Evolutionary conservation across 2,329 filamentous ascomycete genomes (phyloP).

Genomic region (Colletotrichum eremochloae): DNA sequence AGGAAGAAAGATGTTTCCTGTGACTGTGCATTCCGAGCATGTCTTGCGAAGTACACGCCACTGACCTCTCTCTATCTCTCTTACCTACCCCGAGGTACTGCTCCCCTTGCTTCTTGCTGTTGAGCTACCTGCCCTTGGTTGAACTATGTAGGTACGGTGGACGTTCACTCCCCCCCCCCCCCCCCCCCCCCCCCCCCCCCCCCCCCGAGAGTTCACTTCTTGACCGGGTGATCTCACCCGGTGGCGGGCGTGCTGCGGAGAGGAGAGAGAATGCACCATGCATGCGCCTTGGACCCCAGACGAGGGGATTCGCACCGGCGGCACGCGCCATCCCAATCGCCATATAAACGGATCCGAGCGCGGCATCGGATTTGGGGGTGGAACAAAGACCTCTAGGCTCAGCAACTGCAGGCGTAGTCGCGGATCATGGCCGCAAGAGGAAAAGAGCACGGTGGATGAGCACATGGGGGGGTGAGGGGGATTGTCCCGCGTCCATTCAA

Average conservation of each 20-base stretch:
- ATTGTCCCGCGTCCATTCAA: slow-evolving; percentile 7
- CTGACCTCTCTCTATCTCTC: background rate
- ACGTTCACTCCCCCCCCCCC: background rate
- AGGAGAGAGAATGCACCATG: background rate
- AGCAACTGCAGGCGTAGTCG: background rate
- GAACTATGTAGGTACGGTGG: background rate
- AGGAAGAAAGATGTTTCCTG: slow-evolving; percentile 10
- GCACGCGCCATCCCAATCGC: slow-evolving; percentile 15
- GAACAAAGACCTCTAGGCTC: background rate
- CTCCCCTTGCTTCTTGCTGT: background rate
- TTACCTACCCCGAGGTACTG: background rate
- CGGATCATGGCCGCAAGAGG: slow-evolving; percentile 19
- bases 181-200: no score
- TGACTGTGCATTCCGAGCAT: slow-evolving; percentile 31
- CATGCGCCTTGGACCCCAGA: background rate
- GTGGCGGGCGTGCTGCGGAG: background rate
- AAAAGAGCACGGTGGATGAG: background rate
- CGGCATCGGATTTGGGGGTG: background rate
- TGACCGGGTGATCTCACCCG: slow-evolving; percentile 20
- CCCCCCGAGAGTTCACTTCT: slow-evolving; percentile 33
- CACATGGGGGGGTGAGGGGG: background rate
- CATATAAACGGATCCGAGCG: slow-evolving; percentile 3
- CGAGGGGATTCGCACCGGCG: background rate
- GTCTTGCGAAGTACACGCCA: background rate
- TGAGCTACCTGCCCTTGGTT: background rate